phyloP scores from a whole-genome alignment of 2,329 filamentous ascomycete species.

The Penicillium sp. region DNA sequence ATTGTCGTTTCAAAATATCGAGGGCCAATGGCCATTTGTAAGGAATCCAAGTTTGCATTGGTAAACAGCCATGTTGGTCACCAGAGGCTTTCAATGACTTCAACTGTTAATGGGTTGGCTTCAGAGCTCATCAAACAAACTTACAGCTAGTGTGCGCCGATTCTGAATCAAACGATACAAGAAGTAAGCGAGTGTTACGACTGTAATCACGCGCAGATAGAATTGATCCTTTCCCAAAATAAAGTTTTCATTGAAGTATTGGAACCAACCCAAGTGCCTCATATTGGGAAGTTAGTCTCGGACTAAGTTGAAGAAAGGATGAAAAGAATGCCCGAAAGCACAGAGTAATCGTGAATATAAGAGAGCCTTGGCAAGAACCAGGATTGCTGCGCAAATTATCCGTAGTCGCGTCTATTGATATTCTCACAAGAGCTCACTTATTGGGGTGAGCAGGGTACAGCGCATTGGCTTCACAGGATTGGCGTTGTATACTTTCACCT shows the following conservation, averaged over 20 bases:
- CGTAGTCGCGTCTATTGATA: neutral
- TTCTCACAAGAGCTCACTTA: too few species aligned
- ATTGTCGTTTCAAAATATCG: neutral
- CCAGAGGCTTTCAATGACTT: neutral
- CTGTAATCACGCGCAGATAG: too few species aligned
- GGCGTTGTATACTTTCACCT: too few species aligned
- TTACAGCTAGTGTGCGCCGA: neutral
- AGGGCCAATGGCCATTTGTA: neutral
- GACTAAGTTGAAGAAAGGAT: too few species aligned
- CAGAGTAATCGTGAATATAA: too few species aligned
- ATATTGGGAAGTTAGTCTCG: too few species aligned
- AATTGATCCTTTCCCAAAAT: too few species aligned
- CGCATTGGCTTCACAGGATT: neutral
- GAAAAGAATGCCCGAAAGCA: too few species aligned
- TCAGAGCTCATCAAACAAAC: neutral
- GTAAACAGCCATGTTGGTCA: neutral
- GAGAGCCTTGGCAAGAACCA: too few species aligned
- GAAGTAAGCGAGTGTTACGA: too few species aligned
- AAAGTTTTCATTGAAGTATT: too few species aligned
- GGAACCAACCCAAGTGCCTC: too few species aligned
- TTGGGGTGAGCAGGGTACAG: neutral
- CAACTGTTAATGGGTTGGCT: neutral
- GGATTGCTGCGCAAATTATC: neutral
- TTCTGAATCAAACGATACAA: neutral
- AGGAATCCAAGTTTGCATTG: neutral